Evolutionary conservation across 2,329 filamentous ascomycete species (phyloP), one percentile per base, ranked within the genome.

Genomic region (Ophiostoma piceae): DNA sequence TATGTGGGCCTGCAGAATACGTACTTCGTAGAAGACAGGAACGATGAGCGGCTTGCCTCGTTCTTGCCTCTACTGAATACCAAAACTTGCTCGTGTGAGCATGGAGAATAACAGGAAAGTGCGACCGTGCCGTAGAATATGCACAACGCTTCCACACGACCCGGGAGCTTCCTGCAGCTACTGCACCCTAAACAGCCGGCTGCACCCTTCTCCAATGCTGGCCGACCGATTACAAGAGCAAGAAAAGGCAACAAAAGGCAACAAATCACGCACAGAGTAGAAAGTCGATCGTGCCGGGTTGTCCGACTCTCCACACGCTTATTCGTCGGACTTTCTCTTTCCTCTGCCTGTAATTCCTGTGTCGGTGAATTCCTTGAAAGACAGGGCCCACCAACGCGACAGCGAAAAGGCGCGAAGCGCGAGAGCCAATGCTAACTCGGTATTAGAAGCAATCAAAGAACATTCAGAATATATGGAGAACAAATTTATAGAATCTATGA

Each of bases 321-420:
- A 5, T 66, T 47, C 35, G 35, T 67, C 66, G 32, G 43, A 26
- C 62, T 12, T 65, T n/a, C 19, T 39, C 62, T 35, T 22, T 9
- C 35, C 35, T 65, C 19, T 11, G 19, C 29, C 14, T 16, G n/a
- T 69, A 35, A 41, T 54, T 69, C 65, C 64, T 22, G 6, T 37
- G 32, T 32, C 14, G 32, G 57, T 32, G 32, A n/a, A 35, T 65
- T 65, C 60, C 16, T 35, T 14, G 39, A 35, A 26, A 19, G 37
- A 39, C 65, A 41, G 66, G 66, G n/a, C 66, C 51, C 68, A 57
- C 65, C 67, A 65, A 71, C 73, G 73, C 71, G 73, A 71, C 68
- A 39, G 51, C 51, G 51, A 60, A 69, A 73, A 72, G 67, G 66
- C 72, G 72, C 72, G 72, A 73, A 66, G 72, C 72, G 72, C 72